Percentiles rank a stretch among this genome's conserved stretches.
These are phyloP conservation scores for Pseudogymnoascus sp. DNA, from an alignment of 2,329 filamentous ascomycete species.

Conservation along the genomic window DNA sequence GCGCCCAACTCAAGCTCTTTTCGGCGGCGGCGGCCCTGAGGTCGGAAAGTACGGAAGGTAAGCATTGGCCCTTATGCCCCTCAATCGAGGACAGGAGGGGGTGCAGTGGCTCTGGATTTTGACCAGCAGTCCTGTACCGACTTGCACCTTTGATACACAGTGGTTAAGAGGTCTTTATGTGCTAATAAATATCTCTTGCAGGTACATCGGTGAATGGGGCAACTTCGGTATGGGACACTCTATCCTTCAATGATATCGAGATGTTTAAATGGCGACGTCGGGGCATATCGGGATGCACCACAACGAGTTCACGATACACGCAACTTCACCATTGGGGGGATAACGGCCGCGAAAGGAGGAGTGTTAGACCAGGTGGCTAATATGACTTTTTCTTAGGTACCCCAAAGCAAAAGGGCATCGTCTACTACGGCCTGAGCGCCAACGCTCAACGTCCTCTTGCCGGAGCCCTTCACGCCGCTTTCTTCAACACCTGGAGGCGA, in stretches of 20 bases:
- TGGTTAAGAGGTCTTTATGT: not conserved
- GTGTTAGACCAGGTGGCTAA: conserved; percentile 19
- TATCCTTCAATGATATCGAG: not conserved
- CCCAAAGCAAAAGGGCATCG: conserved; percentile 54
- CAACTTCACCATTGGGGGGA: not conserved
- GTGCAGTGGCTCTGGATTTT: not conserved
- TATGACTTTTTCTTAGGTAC: conserved; percentile 35
- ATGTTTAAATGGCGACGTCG: not conserved
- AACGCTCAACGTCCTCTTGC: conserved; percentile 88
- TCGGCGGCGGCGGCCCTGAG: conserved; percentile 23
- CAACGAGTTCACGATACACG: not conserved
- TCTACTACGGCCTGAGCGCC: conserved; percentile 65
- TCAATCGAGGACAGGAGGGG: not conserved
- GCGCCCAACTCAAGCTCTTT: conserved; percentile 26
- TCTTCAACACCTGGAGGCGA: conserved; percentile 94
- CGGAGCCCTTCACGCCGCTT: conserved; percentile 65
- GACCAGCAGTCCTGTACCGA: not conserved
- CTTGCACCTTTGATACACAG: not conserved
- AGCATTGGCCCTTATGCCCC: conserved; percentile 15
- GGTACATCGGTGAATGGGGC: conserved; percentile 28
- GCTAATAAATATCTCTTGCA: conserved; percentile 11
- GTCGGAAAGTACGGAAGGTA: conserved; percentile 30
- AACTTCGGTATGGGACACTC: conserved; percentile 25
- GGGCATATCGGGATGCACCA: conserved; percentile 2
- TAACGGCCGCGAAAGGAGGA: not conserved